phyloP scores from a whole-genome alignment of 192 early-diverging fungal species.

The Coemansia sp. region DNA sequence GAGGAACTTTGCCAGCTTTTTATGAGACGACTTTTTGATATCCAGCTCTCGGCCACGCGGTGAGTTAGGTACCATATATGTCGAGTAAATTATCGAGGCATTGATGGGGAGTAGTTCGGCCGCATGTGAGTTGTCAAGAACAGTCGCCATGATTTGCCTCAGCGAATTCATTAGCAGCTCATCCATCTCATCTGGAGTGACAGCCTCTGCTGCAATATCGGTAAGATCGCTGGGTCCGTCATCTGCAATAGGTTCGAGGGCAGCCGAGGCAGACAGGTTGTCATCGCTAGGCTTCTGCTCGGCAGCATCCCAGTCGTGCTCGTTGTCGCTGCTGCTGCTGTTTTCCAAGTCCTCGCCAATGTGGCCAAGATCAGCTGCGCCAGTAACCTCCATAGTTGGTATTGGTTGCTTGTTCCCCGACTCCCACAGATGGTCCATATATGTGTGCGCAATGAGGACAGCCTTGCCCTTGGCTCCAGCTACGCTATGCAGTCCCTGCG shows the following conservation, averaged over 20 bases:
- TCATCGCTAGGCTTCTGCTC: not conserved
- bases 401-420: conserved; percentile 67
- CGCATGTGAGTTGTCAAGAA: conserved; percentile 58
- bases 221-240: not conserved
- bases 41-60: conserved; percentile 66
- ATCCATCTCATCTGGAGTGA: conserved; percentile 68
- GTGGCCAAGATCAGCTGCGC: not conserved
- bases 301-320: not conserved
- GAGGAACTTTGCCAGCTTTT: conserved; percentile 87
- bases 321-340: not conserved
- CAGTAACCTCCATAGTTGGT: conserved; percentile 44
- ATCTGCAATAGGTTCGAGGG: not conserved
- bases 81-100: conserved; percentile 73
- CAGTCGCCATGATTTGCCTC: conserved; percentile 67
- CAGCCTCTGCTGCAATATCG: not conserved
- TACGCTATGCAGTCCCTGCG: conserved; percentile 47
- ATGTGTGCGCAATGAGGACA: conserved; percentile 72
- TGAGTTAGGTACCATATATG: conserved; percentile 70
- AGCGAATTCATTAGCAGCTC: conserved; percentile 67
- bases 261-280: not conserved
- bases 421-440: conserved; percentile 78
- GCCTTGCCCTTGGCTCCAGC: conserved; percentile 76
- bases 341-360: conserved; percentile 13
- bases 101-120: conserved; percentile 69
- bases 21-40: conserved; percentile 81